A percentile compares a stretch with the other conserved stretches of the same genome.
Evolutionary conservation across 2,329 filamentous ascomycete species (phyloP).

Genomic region (Neofusicoccum sp.): DNA sequence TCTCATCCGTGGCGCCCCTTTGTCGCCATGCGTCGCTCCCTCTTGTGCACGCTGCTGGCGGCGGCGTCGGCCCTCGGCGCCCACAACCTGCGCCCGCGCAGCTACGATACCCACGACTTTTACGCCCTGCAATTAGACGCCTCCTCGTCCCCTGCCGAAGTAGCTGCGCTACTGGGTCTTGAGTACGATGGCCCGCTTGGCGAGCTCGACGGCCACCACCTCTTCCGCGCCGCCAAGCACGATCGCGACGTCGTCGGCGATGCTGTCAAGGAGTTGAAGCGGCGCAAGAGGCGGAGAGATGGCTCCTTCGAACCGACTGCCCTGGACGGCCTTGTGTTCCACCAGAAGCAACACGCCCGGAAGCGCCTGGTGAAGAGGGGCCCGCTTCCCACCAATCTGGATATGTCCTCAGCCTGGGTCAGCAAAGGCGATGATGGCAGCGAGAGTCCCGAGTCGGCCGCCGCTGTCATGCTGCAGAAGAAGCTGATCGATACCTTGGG

Average conservation of each 20-base stretch:
- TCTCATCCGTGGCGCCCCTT: neutral
- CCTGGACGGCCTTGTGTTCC: conserved; percentile 72
- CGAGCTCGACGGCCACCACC: conserved; percentile 74
- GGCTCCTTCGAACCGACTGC: conserved; percentile 49
- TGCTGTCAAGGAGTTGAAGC: conserved; percentile 52
- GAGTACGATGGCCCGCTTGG: conserved; percentile 78
- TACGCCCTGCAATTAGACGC: conserved; percentile 83
- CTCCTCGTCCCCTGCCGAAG: conserved; percentile 61
- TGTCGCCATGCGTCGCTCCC: conserved; percentile 41
- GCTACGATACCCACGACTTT: conserved; percentile 83
- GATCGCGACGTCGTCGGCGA: conserved; percentile 55
- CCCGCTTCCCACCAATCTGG: neutral
- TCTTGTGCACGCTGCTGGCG: conserved; percentile 45
- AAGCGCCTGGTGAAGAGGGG: conserved; percentile 60
- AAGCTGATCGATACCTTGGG: conserved; percentile 62
- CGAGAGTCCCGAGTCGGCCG: neutral
- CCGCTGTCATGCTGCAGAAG: conserved; percentile 43
- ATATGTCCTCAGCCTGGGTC: neutral
- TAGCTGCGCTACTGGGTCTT: conserved; percentile 72
- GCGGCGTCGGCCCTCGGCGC: conserved; percentile 34
- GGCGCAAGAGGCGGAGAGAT: conserved; percentile 62
- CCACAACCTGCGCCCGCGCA: conserved; percentile 52
- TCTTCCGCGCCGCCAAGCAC: conserved; percentile 70
- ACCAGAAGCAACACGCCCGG: conserved; percentile 72
- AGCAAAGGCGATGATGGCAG: neutral